These are phyloP conservation scores for Tricholoma flavovirens DNA, from an alignment of 768 basidiomycete species.

Conservation along the genomic window DNA sequence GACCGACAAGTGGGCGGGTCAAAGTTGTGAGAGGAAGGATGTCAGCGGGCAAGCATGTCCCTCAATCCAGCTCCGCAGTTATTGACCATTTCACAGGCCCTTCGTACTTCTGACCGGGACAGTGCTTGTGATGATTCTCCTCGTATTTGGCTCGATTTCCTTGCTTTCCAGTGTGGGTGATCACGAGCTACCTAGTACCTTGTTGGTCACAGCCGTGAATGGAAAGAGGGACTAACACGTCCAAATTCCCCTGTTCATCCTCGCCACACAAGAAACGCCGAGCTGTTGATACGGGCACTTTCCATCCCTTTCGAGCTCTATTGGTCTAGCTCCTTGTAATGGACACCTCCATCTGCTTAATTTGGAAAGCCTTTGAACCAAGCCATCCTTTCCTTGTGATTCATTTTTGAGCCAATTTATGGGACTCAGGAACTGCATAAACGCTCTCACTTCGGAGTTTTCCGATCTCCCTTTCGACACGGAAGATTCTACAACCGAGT, in stretches of 20 bases:
- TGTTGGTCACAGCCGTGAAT: constrained; percentile 54
- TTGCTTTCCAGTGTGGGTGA: constrained; percentile 59
- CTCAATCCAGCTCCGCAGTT: constrained; percentile 6
- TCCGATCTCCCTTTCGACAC: background rate
- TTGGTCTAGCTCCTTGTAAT: background rate
- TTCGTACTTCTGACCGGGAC: constrained; percentile 74
- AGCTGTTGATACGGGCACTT: background rate
- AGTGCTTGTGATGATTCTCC: constrained; percentile 53
- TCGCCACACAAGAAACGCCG: background rate
- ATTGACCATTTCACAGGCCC: constrained; percentile 38
- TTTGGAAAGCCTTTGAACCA: background rate
- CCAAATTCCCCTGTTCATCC: background rate
- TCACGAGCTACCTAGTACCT: constrained; percentile 65
- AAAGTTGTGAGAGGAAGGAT: constrained; percentile 72
- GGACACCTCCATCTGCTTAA: background rate
- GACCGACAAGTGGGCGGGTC: constrained; percentile 68
- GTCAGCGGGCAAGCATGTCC: constrained; percentile 61
- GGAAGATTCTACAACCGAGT: background rate
- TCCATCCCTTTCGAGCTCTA: background rate
- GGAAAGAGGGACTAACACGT: constrained; percentile 46
- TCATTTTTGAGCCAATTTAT: background rate
- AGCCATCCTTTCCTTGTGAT: background rate
- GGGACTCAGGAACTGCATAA: background rate
- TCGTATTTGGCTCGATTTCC: constrained; percentile 62
- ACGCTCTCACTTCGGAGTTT: background rate